Evolutionary conservation across 2,329 filamentous ascomycete genomes (phyloP), one percentile per base, ranked within the genome.

Genomic region (Sarocladiaceae sp.): DNA sequence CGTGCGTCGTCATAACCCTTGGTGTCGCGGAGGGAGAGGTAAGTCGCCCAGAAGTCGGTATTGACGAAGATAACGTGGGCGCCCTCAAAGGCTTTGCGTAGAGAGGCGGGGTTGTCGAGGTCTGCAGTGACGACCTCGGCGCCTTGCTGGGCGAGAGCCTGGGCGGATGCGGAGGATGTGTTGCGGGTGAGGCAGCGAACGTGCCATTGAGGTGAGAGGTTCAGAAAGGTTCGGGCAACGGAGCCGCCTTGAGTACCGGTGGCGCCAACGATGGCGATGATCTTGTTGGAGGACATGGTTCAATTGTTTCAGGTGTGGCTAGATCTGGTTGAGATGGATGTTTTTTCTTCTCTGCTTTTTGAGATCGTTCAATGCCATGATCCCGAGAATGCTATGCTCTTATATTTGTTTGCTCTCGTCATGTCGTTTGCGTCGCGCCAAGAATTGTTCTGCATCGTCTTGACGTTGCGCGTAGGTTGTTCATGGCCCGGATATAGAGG

Each of bases 1-100:
- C 64, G 57, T 47, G 61, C 64, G 0, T 57, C 60, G 4, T 61
- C 55, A 6, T 51, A 44, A 1, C 63, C 65, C 39, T 58, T 24
- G 16, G 27, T 27, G 6, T 16, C 18, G 12, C 15, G 3, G 45
- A 58, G 58, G 50, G 70, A 73, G 2, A 63, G 58, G 19, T 45
- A 48, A 18, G 15, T 23, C 24, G 65, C 62, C 66, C 68, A 77
- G 55, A 73, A 78, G 47, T 77, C 66, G 0, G 74, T 78, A 33
- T 73, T 69, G 51, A 63, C 59, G 54, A 78, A 78, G 47, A 79
- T 71, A 39, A 66, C 55, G 45, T 67, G 61, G 3, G 66, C 69
- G 3, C 62, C 67, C 3, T 52, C 16, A 45, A 74, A 73, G 1
- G 66, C 69, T 0, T 50, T 33, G 24, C 59, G 48, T 9, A 76